A percentile compares a stretch with the other conserved stretches of the same genome.
phyloP scores from a whole-genome alignment of 2,329 filamentous ascomycete genomes.

The Xylaria hypoxylon region DNA sequence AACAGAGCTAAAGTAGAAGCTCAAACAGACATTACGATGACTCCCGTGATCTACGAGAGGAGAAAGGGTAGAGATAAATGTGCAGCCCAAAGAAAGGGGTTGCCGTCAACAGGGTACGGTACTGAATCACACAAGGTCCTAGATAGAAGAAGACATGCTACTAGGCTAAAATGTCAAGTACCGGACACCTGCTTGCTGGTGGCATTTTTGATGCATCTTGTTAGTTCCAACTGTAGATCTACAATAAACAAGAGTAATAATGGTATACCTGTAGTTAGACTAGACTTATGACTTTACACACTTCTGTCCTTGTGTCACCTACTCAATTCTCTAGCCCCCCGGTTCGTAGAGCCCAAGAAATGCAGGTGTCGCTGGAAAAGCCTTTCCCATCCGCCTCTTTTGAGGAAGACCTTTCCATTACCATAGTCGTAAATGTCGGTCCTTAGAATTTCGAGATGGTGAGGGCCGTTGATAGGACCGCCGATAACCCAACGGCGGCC shows the following conservation, averaged over 20 bases:
- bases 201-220: background rate
- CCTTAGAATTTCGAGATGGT: background rate
- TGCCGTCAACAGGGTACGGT: background rate
- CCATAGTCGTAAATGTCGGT: background rate
- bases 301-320: background rate
- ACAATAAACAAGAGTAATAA: background rate
- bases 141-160: background rate
- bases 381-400: conserved; percentile 8
- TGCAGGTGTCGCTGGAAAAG: conserved; percentile 23
- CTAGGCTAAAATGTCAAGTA: background rate
- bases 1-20: background rate
- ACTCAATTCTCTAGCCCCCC: background rate
- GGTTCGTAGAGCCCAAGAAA: background rate
- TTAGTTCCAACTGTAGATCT: conserved; percentile 3
- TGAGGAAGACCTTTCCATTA: conserved; percentile 5
- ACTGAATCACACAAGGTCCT: conserved; percentile 2
- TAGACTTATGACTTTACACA: conserved; percentile 5
- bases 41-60: background rate
- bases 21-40: background rate
- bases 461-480: background rate
- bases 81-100: background rate
- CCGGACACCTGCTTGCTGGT: background rate
- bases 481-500: conserved; percentile 4
- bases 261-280: conserved; percentile 11
- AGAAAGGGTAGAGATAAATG: background rate